Conservation (phyloP, 2,329 filamentous ascomycete genomes). For the Elsinoe arachidis region DNA sequence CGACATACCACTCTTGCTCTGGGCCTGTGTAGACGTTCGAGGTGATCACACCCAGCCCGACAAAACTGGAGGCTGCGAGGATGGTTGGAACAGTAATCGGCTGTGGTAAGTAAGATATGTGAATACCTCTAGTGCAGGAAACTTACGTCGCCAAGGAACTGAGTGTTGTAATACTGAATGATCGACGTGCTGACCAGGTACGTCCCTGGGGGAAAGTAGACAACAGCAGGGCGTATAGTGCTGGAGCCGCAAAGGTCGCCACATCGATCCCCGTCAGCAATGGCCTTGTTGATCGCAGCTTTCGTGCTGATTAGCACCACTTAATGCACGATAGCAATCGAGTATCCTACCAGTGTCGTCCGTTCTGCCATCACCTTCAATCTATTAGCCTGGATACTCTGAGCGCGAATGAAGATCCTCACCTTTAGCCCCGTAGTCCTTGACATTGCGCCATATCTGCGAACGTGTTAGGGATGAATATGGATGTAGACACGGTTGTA, state of each 20-base stretch:
- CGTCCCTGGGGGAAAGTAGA: constrained; percentile 50
- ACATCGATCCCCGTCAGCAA: constrained; percentile 24
- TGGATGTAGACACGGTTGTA: no score
- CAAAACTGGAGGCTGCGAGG: constrained; percentile 22
- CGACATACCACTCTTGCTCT: constrained; percentile 14
- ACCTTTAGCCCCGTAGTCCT: no score
- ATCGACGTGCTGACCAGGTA: constrained; percentile 37
- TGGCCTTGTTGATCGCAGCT: constrained; percentile 46
- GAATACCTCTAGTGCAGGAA: no score
- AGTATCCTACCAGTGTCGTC: no score
- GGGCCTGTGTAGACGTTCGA: constrained; percentile 24
- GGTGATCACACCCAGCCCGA: constrained; percentile 24
- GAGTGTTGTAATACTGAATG: constrained; percentile 21
- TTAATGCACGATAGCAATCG: no score
- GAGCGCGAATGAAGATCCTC: no score
- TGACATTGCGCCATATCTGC: no score
- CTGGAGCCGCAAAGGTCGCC: background rate
- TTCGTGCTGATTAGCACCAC: no score
- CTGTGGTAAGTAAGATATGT: background rate
- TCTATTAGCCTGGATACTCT: no score
- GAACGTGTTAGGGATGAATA: no score
- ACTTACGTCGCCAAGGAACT: constrained; percentile 20
- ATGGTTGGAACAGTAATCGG: constrained; percentile 3
- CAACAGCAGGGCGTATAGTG: constrained; percentile 29
- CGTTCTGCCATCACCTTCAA: constrained; percentile 47